Evolutionary conservation across 2,329 filamentous ascomycete genomes (phyloP), one percentile per base, ranked within the genome.

Genomic region (Eutypa lata): DNA sequence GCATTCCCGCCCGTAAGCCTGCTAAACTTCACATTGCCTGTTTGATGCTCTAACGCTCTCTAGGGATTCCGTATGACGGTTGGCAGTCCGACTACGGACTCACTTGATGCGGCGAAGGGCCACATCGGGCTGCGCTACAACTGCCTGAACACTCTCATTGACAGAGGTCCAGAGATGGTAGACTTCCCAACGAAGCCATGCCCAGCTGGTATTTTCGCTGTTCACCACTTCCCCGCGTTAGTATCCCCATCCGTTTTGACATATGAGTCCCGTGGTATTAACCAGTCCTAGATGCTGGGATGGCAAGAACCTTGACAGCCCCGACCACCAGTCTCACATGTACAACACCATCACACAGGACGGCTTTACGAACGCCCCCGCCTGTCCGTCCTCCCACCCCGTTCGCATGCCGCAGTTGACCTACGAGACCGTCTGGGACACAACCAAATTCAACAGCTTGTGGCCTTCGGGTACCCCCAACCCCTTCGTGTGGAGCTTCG

Each of bases 391-490:
- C 6, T 59, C 58, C 6, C 56, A 60, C 50, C 58, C 56, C 5
- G 68, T 72, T 1, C 69, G 70, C 1, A 69, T 77, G 46, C 68
- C 73, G 2, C 76, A 76, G 53, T 58, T 78, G 11, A 65, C 65
- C 0, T 67, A 74, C 61, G 75, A 78, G 59, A 74, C 76, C 37
- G 75, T 77, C 61, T 77, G 75, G 71, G 70, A 76, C 51, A 73
- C 71, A 8, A 65, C 67, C 21, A 60, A 64, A 51, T 75, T 75
- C 57, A 72, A 71, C 54, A 63, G 68, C 65, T 55, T 73, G 48
- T 68, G 70, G 71, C 63, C 63, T 5, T 61, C 66, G 40, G 67
- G 69, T 42, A 60, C 66, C 3, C 63, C 63, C 0, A 65, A 67
- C 54, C 66, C 66, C 1, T 69, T 70, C 40, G 64, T 68, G 10